phyloP scores from a whole-genome alignment of 2,329 filamentous ascomycete genomes.

The Onygenales sp. region DNA sequence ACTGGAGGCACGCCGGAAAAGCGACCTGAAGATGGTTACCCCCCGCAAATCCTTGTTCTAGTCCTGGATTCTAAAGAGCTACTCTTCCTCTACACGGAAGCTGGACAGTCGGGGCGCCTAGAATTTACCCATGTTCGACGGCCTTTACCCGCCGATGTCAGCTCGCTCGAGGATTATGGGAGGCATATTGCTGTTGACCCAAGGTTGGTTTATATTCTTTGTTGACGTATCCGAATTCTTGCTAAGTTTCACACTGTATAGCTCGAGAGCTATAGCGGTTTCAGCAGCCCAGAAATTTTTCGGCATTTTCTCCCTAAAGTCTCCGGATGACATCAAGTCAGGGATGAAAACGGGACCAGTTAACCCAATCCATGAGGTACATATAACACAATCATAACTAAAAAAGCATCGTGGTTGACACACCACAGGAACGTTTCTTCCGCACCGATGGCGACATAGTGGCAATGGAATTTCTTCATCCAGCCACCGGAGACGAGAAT shows the following conservation, averaged over 20 bases:
- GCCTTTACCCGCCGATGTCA: slow-evolving; percentile 48
- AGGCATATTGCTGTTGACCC: slow-evolving; percentile 69
- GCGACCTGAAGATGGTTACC: slow-evolving; percentile 32
- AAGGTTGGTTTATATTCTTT: slow-evolving; percentile 41
- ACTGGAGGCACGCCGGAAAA: slow-evolving; percentile 7
- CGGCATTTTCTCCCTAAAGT: slow-evolving; percentile 60
- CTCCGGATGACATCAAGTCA: slow-evolving; percentile 42
- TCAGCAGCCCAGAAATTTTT: slow-evolving; percentile 62
- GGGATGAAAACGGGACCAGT: slow-evolving; percentile 43
- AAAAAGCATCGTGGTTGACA: slow-evolving; percentile 1
- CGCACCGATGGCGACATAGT: slow-evolving; percentile 64
- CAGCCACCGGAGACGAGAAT: slow-evolving; percentile 54
- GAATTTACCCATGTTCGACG: slow-evolving; percentile 55
- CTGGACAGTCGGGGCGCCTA: slow-evolving; percentile 34
- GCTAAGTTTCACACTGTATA: slow-evolving; percentile 12
- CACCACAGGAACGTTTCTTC: slow-evolving; percentile 36
- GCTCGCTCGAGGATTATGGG: slow-evolving; percentile 47
- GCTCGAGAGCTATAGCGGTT: slow-evolving; percentile 53
- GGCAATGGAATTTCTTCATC: slow-evolving; percentile 77
- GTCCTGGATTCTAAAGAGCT: slow-evolving; percentile 64
- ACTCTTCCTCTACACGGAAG: slow-evolving; percentile 63
- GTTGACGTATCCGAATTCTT: slow-evolving; percentile 2
- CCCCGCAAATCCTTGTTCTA: slow-evolving; percentile 73
- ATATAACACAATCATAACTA: slow-evolving; percentile 12
- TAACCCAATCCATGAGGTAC: slow-evolving; percentile 50